phyloP scores from a whole-genome alignment of 352 stramenopile species.

The Pythium sukuiense region DNA sequence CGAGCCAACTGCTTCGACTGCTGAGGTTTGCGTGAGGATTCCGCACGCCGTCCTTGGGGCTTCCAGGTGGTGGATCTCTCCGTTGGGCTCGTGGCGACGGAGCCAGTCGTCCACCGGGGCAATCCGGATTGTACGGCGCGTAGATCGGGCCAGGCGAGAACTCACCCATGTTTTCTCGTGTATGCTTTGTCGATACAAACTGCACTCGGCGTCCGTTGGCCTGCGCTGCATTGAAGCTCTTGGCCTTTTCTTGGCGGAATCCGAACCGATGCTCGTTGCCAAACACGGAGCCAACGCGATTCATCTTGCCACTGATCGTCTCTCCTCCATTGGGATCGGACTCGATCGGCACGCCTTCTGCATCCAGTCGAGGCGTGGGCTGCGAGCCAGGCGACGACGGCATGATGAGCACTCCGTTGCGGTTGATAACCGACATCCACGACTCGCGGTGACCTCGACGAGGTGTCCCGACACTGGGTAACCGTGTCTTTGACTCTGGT shows the following conservation, averaged over 20 bases:
- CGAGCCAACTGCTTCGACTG: constrained; percentile 80
- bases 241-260: constrained; percentile 43
- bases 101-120: constrained; percentile 57
- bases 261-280: constrained; percentile 79
- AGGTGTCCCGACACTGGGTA: constrained; percentile 55
- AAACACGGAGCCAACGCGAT: constrained; percentile 48
- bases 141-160: constrained; percentile 87
- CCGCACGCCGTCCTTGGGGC: constrained; percentile 40
- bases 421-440: constrained; percentile 82
- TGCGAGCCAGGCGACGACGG: constrained; percentile 41
- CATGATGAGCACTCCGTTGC: constrained; percentile 79
- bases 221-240: constrained; percentile 22
- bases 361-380: constrained; percentile 13
- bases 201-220: constrained; percentile 59
- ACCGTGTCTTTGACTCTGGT: constrained; percentile 47
- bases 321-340: constrained; percentile 4
- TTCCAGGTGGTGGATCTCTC: constrained; percentile 41
- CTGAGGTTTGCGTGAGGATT: constrained; percentile 77
- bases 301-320: constrained; percentile 8
- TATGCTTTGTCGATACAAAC: constrained; percentile 75
- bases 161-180: constrained; percentile 84
- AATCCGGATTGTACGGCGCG: constrained; percentile 67
- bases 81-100: constrained; percentile 43
- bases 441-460: constrained; percentile 67
- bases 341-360: constrained; percentile 2